phyloP scores from a whole-genome alignment of 2,329 filamentous ascomycete species.

The Scopulariopsis brevicaulis region DNA sequence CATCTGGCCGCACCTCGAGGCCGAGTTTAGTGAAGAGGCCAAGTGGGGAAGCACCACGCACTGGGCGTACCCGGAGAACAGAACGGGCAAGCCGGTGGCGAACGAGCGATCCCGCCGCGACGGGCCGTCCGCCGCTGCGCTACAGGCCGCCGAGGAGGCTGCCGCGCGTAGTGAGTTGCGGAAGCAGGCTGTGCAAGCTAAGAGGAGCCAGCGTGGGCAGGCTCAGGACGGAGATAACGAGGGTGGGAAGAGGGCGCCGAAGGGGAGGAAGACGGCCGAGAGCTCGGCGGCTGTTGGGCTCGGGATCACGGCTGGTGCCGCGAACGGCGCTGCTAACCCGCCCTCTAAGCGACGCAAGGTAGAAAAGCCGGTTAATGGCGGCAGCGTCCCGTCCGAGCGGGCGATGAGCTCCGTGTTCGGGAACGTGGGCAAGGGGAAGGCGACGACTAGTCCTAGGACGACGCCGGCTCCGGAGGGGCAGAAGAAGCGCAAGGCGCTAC shows the following conservation, averaged over 20 bases:
- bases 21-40: constrained; percentile 88
- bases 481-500: constrained; percentile 60
- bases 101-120: constrained; percentile 70
- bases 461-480: constrained; percentile 58
- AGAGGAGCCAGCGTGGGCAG: constrained; percentile 58
- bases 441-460: constrained; percentile 52
- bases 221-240: constrained; percentile 69
- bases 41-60: constrained; percentile 85
- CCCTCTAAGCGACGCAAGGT: constrained; percentile 70
- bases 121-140: constrained; percentile 65
- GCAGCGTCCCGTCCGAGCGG: constrained; percentile 46
- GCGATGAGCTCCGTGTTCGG: constrained; percentile 51
- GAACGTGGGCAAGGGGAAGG: constrained; percentile 17
- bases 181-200: constrained; percentile 70
- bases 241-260: constrained; percentile 50
- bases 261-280: constrained; percentile 47
- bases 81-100: constrained; percentile 51
- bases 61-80: constrained; percentile 90
- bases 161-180: constrained; percentile 74
- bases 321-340: constrained; percentile 34
- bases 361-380: constrained; percentile 42
- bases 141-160: constrained; percentile 71
- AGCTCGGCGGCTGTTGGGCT: constrained; percentile 46
- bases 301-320: constrained; percentile 48
- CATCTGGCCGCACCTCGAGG: constrained; percentile 75